Evolutionary conservation across 148 eudicot species (phyloP).

Genomic region (Chenopodium quinoa): DNA sequence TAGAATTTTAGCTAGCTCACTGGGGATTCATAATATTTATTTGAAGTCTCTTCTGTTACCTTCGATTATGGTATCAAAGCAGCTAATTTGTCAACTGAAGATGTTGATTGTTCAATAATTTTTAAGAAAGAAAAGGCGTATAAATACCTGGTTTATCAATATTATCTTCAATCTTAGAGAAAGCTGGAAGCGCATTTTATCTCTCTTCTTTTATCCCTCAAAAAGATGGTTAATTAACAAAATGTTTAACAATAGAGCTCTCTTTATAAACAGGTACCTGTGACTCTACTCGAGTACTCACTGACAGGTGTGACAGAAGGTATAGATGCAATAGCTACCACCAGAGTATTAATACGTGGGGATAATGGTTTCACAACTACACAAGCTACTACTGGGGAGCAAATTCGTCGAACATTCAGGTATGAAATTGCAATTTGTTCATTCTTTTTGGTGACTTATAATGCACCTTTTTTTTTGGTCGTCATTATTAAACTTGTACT

Average conservation of each 20-base stretch:
- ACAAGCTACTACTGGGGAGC: slow-evolving; percentile 63
- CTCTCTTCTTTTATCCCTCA: background rate
- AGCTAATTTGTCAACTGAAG: too few species aligned
- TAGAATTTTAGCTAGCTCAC: background rate
- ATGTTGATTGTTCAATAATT: too few species aligned
- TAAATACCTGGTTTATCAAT: background rate
- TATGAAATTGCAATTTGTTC: slow-evolving; percentile 15
- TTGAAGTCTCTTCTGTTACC: background rate
- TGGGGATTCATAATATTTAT: background rate
- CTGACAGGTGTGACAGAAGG: slow-evolving; percentile 79
- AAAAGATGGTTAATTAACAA: background rate
- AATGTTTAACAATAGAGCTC: background rate
- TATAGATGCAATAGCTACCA: slow-evolving; percentile 88
- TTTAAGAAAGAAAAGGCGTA: too few species aligned
- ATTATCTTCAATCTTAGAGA: background rate
- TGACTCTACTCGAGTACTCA: slow-evolving; percentile 80
- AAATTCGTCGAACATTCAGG: slow-evolving; percentile 66
- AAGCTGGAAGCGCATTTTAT: background rate
- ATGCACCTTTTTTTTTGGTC: background rate
- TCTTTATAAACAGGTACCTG: slow-evolving; percentile 60
- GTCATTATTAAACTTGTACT: background rate
- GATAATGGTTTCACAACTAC: slow-evolving; percentile 52
- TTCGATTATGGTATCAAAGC: background rate
- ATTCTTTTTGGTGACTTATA: background rate
- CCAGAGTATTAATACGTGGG: slow-evolving; percentile 69